These are phyloP conservation scores for Boletus barrowsii DNA, from an alignment of 768 basidiomycete genomes.

Conservation along the genomic window DNA sequence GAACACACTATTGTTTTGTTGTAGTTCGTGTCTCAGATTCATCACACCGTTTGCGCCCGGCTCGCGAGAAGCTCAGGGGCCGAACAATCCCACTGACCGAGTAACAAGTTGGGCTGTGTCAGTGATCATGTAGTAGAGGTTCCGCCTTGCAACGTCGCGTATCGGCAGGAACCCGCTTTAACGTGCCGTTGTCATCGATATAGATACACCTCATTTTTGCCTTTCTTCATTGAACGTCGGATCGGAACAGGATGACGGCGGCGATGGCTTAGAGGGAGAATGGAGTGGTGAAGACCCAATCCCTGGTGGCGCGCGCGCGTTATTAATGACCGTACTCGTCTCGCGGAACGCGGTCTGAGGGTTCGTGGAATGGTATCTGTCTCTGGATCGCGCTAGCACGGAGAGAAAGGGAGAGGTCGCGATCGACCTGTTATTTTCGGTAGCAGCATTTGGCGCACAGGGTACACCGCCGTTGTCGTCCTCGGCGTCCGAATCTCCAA, in stretches of 20 bases:
- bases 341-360: constrained; percentile 9
- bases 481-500: background rate
- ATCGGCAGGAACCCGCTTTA: background rate
- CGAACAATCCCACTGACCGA: background rate
- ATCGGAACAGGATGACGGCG: background rate
- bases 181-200: background rate
- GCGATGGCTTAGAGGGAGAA: background rate
- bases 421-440: background rate
- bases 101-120: constrained; percentile 6
- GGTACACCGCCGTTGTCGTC: background rate
- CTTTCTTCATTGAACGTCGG: too few relatives aligned
- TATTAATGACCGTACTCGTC: background rate
- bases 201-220: background rate
- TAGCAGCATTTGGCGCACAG: background rate
- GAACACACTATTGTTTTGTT: background rate
- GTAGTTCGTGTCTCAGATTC: background rate
- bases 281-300: background rate
- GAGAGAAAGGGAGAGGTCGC: background rate
- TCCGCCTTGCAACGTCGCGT: background rate
- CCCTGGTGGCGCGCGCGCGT: background rate
- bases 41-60: background rate
- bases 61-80: background rate
- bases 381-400: background rate
- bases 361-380: constrained; percentile 4
- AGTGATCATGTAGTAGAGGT: background rate